Percentiles rank a stretch among this genome's conserved stretches.
phyloP scores from a whole-genome alignment of 2,329 filamentous ascomycete genomes.

The Emergomyces orientalis region DNA sequence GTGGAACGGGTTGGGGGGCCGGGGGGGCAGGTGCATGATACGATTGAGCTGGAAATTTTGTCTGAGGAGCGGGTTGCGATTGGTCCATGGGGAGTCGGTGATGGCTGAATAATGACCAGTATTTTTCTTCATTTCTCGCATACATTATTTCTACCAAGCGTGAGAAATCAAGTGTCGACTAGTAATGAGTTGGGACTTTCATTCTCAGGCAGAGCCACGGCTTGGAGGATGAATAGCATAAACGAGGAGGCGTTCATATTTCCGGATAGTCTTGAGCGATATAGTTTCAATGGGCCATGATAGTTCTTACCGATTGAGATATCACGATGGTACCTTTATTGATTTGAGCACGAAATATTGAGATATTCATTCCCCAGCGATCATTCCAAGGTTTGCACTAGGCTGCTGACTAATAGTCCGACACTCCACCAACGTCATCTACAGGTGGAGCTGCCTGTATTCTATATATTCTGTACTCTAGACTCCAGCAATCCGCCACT shows the following conservation, averaged over 20 bases:
- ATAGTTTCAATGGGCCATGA: neutral
- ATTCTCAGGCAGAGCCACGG: no score
- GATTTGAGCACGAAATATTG: neutral
- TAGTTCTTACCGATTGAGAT: neutral
- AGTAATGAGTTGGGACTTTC: neutral
- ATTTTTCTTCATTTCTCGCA: neutral
- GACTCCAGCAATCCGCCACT: neutral
- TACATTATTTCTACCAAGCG: neutral
- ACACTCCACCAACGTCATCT: neutral
- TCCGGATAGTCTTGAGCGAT: neutral
- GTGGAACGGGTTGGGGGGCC: slow-evolving; percentile 66
- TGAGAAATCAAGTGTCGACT: neutral
- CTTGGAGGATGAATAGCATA: neutral
- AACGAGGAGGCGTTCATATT: neutral
- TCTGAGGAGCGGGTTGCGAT: slow-evolving; percentile 36
- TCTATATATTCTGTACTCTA: neutral
- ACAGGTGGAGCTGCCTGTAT: neutral
- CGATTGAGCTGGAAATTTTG: slow-evolving; percentile 36
- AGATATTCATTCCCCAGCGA: neutral
- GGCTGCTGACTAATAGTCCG: neutral
- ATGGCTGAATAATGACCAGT: slow-evolving; percentile 10
- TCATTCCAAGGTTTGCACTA: neutral
- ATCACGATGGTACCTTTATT: neutral
- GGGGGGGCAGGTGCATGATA: slow-evolving; percentile 41
- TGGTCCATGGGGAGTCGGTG: slow-evolving; percentile 32